Conservation (phyloP, 2,329 filamentous ascomycete genomes). For the Dactylella cylindrospora region DNA sequence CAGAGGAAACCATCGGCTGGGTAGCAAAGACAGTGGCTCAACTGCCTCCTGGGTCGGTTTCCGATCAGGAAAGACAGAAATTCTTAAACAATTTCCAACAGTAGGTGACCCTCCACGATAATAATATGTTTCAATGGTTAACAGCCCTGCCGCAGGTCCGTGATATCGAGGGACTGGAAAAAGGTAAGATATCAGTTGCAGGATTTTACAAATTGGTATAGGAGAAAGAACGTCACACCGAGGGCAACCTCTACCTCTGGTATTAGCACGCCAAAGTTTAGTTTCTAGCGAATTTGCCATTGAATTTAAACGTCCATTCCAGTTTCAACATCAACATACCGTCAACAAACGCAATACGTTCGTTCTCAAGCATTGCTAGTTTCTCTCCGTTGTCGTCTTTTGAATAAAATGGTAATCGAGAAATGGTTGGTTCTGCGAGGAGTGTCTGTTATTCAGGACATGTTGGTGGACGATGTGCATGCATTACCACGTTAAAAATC, state of each 20-base stretch:
- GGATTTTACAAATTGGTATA: conserved; percentile 94
- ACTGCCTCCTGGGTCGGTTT: conserved; percentile 79
- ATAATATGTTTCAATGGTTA: not conserved
- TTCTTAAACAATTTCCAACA: conserved; percentile 79
- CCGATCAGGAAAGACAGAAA: conserved; percentile 74
- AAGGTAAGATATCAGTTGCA: conserved; percentile 61
- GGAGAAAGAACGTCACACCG: conserved; percentile 91
- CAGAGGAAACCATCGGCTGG: conserved; percentile 76
- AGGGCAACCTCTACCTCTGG: conserved; percentile 56
- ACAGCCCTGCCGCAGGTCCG: conserved; percentile 37
- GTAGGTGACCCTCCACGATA: conserved; percentile 45
- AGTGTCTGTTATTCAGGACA: too few relatives aligned
- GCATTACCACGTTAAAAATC: too few relatives aligned
- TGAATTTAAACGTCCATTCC: too few relatives aligned
- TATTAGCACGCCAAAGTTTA: conserved; percentile 41
- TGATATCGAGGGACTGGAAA: conserved; percentile 46
- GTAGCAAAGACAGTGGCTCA: conserved; percentile 79
- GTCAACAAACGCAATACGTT: too few relatives aligned
- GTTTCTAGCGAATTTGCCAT: too few relatives aligned
- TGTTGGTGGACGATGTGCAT: too few relatives aligned
- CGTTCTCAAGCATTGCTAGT: too few relatives aligned
- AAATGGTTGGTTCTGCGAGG: too few relatives aligned
- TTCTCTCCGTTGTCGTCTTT: too few relatives aligned
- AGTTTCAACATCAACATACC: too few relatives aligned
- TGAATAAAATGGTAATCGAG: too few relatives aligned